These are phyloP conservation scores for Termitomyces sp. DNA, from an alignment of 768 basidiomycete genomes.

Conservation along the genomic window DNA sequence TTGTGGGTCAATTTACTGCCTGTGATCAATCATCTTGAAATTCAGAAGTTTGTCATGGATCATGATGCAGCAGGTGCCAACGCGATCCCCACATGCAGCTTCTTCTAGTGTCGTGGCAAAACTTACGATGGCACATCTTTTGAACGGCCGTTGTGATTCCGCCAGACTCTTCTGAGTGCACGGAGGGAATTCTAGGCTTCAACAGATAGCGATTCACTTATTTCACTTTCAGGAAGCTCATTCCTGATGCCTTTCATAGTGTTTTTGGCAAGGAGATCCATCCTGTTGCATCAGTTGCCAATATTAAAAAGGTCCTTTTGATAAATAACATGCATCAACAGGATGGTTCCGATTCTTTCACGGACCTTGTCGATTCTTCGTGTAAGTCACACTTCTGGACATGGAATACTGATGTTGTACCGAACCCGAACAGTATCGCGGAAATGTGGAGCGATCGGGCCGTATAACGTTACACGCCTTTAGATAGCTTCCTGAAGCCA, in stretches of 20 bases:
- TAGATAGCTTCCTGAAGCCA: background rate
- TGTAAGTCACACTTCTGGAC: background rate
- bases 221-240: background rate
- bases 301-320: background rate
- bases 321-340: background rate
- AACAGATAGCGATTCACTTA: background rate
- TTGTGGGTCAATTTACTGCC: too few relatives aligned
- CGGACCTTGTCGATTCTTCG: background rate
- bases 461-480: background rate
- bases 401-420: background rate
- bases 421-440: background rate
- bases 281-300: background rate
- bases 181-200: background rate
- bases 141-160: too few relatives aligned
- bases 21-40: too few relatives aligned
- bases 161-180: background rate
- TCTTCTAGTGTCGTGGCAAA: too few relatives aligned
- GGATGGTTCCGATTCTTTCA: background rate
- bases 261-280: background rate
- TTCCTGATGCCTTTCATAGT: background rate
- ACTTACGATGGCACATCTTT: too few relatives aligned
- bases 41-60: too few relatives aligned
- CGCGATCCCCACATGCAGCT: too few relatives aligned
- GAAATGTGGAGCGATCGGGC: background rate
- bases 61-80: too few relatives aligned